A percentile compares a stretch with the other conserved stretches of the same genome.
These are phyloP conservation scores for Cladochytrium tenue DNA, from an alignment of 371 early-diverging fungal genomes.

Conservation along the genomic window DNA sequence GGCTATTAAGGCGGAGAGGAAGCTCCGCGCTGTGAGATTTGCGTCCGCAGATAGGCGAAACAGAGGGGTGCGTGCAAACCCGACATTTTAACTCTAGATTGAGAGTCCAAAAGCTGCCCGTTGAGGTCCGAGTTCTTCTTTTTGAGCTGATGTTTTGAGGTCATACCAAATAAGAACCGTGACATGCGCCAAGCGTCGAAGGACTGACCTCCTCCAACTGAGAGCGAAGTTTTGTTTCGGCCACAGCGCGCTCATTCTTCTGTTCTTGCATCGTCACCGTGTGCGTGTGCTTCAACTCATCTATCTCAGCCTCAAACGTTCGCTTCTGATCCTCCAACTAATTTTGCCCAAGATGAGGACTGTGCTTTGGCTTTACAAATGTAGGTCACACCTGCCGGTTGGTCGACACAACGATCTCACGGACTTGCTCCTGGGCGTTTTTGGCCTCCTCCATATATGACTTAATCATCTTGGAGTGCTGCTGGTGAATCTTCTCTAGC, in stretches of 20 bases:
- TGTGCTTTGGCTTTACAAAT: background rate
- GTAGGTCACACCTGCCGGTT: conserved; percentile 17
- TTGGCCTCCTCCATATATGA: conserved; percentile 24
- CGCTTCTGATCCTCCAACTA: conserved; percentile 30
- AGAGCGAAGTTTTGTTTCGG: background rate
- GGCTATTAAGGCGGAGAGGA: background rate
- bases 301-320: conserved; percentile 14
- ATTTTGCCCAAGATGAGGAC: background rate
- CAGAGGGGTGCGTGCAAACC: too few species aligned
- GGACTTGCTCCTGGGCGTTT: conserved; percentile 12
- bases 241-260: conserved; percentile 14
- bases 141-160: too few species aligned
- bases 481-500: conserved; percentile 5
- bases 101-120: too few species aligned
- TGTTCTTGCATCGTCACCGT: conserved; percentile 1
- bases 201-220: conserved; percentile 25
- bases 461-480: conserved; percentile 18
- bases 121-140: too few species aligned
- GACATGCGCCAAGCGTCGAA: too few species aligned
- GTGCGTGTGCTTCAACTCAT: conserved; percentile 17
- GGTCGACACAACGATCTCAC: conserved; percentile 17
- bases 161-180: too few species aligned
- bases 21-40: background rate
- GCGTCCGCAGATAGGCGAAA: too few species aligned
- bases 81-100: too few species aligned